Conservation (phyloP, 2,329 filamentous ascomycete species). For the Pyrenophora teres region DNA sequence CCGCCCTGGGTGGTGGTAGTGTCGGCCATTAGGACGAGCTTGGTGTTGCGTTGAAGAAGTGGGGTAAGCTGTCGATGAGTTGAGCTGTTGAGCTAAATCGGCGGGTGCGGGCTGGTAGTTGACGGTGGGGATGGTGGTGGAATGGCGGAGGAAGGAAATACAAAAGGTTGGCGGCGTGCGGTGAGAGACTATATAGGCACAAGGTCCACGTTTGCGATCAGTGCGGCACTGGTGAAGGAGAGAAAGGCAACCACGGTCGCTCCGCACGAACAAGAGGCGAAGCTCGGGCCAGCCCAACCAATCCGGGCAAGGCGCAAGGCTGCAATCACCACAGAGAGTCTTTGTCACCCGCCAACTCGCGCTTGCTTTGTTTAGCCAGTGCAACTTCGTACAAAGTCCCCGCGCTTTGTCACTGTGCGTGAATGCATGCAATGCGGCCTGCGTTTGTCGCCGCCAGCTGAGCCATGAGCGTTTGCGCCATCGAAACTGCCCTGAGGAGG, state of each 20-base stretch:
- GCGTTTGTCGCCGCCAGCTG: conserved; percentile 4
- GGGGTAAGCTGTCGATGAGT: conserved; percentile 24
- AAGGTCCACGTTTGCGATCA: conserved; percentile 9
- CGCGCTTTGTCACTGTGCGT: background rate
- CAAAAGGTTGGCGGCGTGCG: conserved; percentile 4
- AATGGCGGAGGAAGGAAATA: conserved; percentile 7
- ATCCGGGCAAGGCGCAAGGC: conserved; percentile 29
- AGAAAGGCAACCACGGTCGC: conserved; percentile 18
- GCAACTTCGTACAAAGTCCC: background rate
- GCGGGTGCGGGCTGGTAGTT: background rate
- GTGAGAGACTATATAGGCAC: conserved; percentile 19
- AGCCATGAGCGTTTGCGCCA: conserved; percentile 1
- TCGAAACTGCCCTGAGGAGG: background rate
- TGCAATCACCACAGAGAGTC: conserved; percentile 15
- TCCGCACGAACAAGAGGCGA: conserved; percentile 18
- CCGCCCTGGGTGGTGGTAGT: conserved; percentile 13
- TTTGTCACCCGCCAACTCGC: conserved; percentile 4
- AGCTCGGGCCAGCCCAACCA: conserved; percentile 21
- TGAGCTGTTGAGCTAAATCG: background rate
- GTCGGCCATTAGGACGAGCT: conserved; percentile 28
- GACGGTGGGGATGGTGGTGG: background rate
- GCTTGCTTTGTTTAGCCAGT: background rate
- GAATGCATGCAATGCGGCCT: conserved; percentile 2
- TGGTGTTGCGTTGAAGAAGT: conserved; percentile 16
- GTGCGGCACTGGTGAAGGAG: conserved; percentile 13